phyloP scores from a whole-genome alignment of 495 filamentous ascomycete genomes.

The Aspergillus nidulans region DNA sequence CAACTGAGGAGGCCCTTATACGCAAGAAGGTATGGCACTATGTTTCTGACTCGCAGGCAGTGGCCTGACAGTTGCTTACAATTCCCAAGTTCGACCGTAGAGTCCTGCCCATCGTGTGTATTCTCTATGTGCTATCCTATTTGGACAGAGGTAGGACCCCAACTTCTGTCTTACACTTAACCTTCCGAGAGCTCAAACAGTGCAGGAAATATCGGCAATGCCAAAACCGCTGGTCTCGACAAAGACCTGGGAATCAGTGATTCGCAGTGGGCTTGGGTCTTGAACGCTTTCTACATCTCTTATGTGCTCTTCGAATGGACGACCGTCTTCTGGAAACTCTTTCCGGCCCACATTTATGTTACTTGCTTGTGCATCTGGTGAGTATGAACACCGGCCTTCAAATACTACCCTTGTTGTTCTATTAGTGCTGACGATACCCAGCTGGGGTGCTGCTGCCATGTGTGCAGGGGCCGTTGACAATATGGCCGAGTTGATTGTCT shows the following conservation, averaged over 20 bases:
- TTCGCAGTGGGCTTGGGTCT: constrained; percentile 56
- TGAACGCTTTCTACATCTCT: constrained; percentile 62
- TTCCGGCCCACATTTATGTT: constrained; percentile 45
- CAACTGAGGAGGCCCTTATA: constrained; percentile 3
- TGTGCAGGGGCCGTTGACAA: constrained; percentile 49
- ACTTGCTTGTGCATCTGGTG: constrained; percentile 32
- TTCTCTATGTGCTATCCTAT: constrained; percentile 27
- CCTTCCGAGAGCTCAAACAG: constrained; percentile 7
- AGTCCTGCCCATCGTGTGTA: constrained; percentile 26
- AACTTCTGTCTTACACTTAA: not conserved
- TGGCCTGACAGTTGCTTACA: not conserved
- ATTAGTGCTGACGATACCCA: constrained; percentile 3
- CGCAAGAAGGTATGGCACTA: constrained; percentile 5
- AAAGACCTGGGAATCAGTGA: constrained; percentile 43
- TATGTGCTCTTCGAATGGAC: constrained; percentile 31
- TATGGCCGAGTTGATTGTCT: constrained; percentile 53
- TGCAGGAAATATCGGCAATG: constrained; percentile 53
- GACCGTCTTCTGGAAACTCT: constrained; percentile 49
- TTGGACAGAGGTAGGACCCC: constrained; percentile 13
- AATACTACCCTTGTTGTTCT: not conserved
- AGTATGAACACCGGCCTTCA: not conserved
- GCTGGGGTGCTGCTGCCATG: constrained; percentile 47
- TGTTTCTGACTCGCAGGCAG: not conserved
- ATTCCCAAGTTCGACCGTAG: constrained; percentile 21
- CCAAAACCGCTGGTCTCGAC: constrained; percentile 48